Conservation (phyloP, 169 alveolate genomes). For the Besnoitia besnoiti region DNA sequence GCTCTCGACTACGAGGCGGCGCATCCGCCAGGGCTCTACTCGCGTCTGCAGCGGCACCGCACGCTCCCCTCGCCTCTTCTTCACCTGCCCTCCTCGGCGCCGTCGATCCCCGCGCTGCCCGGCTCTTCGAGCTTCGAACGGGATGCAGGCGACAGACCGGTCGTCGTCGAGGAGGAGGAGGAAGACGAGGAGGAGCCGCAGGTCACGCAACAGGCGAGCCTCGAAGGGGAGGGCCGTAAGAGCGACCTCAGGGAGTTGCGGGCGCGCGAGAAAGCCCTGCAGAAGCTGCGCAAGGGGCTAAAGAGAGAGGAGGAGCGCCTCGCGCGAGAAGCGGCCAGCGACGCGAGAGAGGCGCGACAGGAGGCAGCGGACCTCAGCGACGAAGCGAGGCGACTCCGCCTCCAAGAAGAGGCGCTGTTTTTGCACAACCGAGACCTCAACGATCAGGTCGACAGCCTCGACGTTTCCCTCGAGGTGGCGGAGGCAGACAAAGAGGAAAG, state of each 20-base stretch:
- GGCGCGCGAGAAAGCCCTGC: not conserved
- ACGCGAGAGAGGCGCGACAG: not conserved
- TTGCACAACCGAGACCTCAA: not conserved
- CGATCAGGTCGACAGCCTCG: not conserved
- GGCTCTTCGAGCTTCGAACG: not conserved
- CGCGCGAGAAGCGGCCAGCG: not conserved
- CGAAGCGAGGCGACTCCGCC: not conserved
- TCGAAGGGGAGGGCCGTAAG: no score
- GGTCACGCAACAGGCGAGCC: not conserved
- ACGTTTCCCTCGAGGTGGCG: not conserved
- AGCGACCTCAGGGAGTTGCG: not conserved
- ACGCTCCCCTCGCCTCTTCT: conserved; percentile 10
- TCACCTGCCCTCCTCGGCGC: not conserved
- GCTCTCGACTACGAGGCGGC: not conserved
- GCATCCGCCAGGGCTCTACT: not conserved
- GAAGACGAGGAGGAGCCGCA: not conserved
- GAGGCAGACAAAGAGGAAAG: no score
- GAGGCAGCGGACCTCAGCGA: not conserved
- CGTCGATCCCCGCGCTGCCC: not conserved
- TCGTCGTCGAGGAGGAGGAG: not conserved
- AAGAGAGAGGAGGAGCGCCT: not conserved
- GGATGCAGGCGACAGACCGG: not conserved
- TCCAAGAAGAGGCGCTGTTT: not conserved
- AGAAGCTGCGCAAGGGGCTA: not conserved
- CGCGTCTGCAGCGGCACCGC: conserved; percentile 12